Evolutionary conservation across 805 yeast genomes (phyloP).

Genomic region (Myxozyma sirexii): DNA sequence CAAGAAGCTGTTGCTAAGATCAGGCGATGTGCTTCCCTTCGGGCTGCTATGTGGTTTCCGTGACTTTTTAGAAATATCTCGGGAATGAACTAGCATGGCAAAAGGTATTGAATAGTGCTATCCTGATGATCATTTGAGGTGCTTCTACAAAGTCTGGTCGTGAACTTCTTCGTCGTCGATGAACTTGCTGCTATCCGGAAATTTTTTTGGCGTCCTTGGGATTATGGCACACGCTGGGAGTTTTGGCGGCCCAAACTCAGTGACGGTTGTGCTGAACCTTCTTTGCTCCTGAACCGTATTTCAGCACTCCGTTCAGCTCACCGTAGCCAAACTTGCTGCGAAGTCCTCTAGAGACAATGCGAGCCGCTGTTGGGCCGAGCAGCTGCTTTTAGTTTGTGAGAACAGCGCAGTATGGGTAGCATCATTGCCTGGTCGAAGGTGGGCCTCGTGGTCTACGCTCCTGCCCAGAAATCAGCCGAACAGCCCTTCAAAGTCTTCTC

Average conservation of each 20-base stretch:
- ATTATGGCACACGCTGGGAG: slow-evolving; percentile 15
- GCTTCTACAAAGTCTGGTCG: not conserved
- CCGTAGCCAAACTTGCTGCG: no score
- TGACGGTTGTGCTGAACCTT: slow-evolving; percentile 1
- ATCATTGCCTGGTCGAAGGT: slow-evolving; percentile 34
- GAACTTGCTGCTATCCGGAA: no score
- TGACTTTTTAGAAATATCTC: slow-evolving; percentile 4
- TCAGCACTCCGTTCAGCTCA: no score
- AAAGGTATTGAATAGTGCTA: not conserved
- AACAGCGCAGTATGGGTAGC: slow-evolving; percentile 1
- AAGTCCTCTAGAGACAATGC: no score
- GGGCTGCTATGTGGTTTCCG: slow-evolving; percentile 5
- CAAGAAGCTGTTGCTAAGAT: not conserved
- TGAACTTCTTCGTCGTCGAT: no score
- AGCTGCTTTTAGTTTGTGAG: no score
- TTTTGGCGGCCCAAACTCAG: not conserved
- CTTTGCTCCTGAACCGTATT: slow-evolving; percentile 3
- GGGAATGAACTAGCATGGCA: slow-evolving; percentile 8
- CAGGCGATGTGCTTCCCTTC: slow-evolving; percentile 5
- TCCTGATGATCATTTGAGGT: slow-evolving; percentile 27
- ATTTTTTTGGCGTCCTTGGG: slow-evolving; percentile 25
- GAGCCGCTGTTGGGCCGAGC: no score
- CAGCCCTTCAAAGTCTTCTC: slow-evolving; percentile 13
- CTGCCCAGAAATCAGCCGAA: not conserved
- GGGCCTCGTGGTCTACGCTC: slow-evolving; percentile 34